Base-by-base conservation (phyloP, 768 basidiomycete genomes). In the Aureoboletus auriporus region DNA sequence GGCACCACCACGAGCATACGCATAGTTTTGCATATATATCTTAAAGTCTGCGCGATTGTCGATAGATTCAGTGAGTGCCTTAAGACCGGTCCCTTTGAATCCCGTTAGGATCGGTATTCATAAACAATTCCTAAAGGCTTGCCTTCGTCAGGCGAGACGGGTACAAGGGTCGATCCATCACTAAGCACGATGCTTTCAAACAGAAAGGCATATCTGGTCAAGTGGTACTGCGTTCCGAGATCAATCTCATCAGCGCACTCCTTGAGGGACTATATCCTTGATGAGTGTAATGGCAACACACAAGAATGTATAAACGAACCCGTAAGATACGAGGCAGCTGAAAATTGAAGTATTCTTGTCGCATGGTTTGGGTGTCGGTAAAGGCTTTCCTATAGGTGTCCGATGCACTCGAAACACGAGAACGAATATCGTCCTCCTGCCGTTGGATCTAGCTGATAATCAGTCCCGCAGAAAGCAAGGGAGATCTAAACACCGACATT, bases 301-400 rank as follows among this genome's bases (percentile, higher is more conserved):
- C 11, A 34, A 10, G 39, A 38, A 34, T 28, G 46, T 30, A 36
- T n/a, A 39, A 29, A 77, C 89, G 62, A 64, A 94, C 93, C 44
- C 96, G 79, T 34, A 99, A 69, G 49, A 97, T 89, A 56, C 93
- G 86, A 46, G 96, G 96, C 35, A 97, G 71, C 60, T 97, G 95
- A 61, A 95, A 89, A 66, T 97, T 95, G 69, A 96, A 99, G 66
- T 97, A 98, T 63, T 99, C 96, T 66, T 97, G 94, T 52, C 94
- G 79, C 71, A 91, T 83, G 5, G 83, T 73, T 65, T 97, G 93
- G 11, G 89, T 91, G 54, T 97, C 93, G 12, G 79, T 81, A 28
- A 96, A 85, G 2, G 91, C 84, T 68, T 96, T 94, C 48, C 92
- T 77, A 62, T 93, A 98, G 29, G 83, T 79, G 63, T 97, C 95